Base-by-base conservation (phyloP, 2,329 filamentous ascomycete species). In the Calonectria crousiana region DNA sequence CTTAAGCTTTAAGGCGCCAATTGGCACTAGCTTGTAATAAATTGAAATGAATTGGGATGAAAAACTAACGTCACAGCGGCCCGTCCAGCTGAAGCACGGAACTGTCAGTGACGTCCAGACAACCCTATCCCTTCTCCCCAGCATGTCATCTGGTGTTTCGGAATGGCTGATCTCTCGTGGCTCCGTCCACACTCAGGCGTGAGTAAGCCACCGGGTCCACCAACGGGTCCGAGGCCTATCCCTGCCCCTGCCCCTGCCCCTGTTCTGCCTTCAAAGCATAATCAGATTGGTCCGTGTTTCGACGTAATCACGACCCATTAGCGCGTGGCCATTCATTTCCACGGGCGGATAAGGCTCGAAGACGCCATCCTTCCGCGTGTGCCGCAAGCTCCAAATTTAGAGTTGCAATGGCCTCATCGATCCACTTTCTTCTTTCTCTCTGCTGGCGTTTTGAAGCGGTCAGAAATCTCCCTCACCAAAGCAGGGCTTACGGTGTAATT, bases 361-460 rank as follows among this genome's bases (percentile, higher is more conserved):
- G 23, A 14, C 56, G 26, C 14, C 34, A 62, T 41, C 34, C 36
- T 4, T 62, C 56, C 56, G 56, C 56, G 36, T 10, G 56, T 62
- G 36, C 56, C 56, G 56, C 56, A 41, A 62, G 56, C 56, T 38
- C 56, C 56, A 62, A 28, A 62, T 62, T 62, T 62, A 62, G 56
- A 62, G 56, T 62, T 62, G 56, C 56, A 62, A 62, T 62, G 56
- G 56, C 56, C 56, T 62, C 56, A 62, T 62, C 56, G 56, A 38
- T 62, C 56, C 56, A 62, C 56, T 62, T 38, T 30, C 14, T 10
- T 41, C 4, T 62, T 62, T 44, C 36, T 62, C 34, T 18, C 14
- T 62, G 34, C 34, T 34, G 36, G 34, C 36, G 18, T 18, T 13
- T 26, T 3, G 34, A 41, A 26, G 56, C 56, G 56, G 56, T 62